Conservation (phyloP, 75 land plant species). For the Chamaecyparis obtusa region DNA sequence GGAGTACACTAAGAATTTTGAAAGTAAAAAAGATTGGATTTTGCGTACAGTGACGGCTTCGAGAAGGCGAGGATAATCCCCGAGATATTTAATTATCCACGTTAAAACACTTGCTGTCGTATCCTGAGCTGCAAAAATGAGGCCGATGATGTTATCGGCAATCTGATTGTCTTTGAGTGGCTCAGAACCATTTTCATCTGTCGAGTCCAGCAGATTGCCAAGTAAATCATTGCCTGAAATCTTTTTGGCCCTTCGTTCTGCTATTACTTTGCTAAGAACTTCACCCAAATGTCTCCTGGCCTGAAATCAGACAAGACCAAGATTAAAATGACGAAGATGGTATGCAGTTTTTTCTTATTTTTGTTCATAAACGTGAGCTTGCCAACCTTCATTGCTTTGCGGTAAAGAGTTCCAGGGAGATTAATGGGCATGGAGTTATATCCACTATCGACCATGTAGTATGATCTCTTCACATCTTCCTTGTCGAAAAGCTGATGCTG, state of each 20-base stretch:
- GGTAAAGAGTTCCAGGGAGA: slow-evolving; percentile 51
- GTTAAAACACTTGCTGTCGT: slow-evolving; percentile 65
- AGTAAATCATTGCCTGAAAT: slow-evolving; percentile 42
- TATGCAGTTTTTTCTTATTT: slow-evolving; percentile 25
- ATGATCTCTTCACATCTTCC: slow-evolving; percentile 40
- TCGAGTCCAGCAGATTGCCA: slow-evolving; percentile 54
- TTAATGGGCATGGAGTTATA: slow-evolving; percentile 67
- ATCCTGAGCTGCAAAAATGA: slow-evolving; percentile 57
- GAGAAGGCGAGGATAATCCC: slow-evolving; percentile 31
- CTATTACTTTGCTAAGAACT: slow-evolving; percentile 49
- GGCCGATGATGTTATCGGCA: slow-evolving; percentile 60
- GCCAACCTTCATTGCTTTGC: slow-evolving; percentile 48
- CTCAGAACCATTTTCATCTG: slow-evolving; percentile 38
- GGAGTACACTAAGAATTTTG: background rate
- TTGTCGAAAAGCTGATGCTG: slow-evolving; percentile 21
- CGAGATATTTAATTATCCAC: slow-evolving; percentile 62
- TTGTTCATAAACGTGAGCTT: background rate
- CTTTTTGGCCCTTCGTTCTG: slow-evolving; percentile 35
- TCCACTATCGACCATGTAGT: slow-evolving; percentile 45
- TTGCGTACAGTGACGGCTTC: slow-evolving; percentile 47
- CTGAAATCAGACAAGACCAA: slow-evolving; percentile 25
- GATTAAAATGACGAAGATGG: background rate
- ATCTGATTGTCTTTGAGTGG: slow-evolving; percentile 67
- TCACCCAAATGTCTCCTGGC: slow-evolving; percentile 59
- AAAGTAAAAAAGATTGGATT: background rate